Conservation (phyloP, 75 land plant genomes). For the Chamaecyparis obtusa region DNA sequence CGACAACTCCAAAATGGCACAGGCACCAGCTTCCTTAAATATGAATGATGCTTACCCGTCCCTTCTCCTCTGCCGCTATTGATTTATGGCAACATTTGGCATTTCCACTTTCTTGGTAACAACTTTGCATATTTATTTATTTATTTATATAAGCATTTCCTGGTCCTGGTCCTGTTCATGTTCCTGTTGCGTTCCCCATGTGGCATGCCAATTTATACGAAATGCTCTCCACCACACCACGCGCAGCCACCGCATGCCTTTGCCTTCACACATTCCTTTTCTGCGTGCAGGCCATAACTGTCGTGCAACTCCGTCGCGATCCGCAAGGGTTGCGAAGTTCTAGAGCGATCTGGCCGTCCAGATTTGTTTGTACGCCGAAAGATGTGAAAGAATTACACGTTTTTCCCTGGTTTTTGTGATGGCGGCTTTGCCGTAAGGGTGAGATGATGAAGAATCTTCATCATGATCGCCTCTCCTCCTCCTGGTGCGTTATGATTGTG, state of each 20-base stretch:
- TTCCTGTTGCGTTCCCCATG: not conserved
- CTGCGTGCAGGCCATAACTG: not conserved
- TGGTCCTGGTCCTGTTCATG: no score
- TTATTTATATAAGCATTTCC: no score
- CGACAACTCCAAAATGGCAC: not conserved
- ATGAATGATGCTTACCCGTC: no score
- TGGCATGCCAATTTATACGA: not conserved
- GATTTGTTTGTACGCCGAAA: no score
- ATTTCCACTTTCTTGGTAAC: not conserved
- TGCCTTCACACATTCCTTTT: not conserved
- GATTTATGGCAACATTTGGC: no score
- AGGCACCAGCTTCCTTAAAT: not conserved
- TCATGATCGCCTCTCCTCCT: not conserved
- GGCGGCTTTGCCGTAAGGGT: not conserved
- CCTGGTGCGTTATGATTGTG: not conserved
- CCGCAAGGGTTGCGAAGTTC: not conserved
- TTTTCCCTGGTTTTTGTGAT: not conserved
- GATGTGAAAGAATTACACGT: not conserved
- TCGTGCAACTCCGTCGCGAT: not conserved
- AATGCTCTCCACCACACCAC: not conserved
- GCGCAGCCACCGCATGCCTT: slow-evolving; percentile 1
- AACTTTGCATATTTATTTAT: not conserved
- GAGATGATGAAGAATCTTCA: not conserved
- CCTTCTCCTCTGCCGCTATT: no score
- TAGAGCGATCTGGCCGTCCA: not conserved